Conservation (phyloP, 1,139 yeast genomes). For the Kluyveromyces sp. region DNA sequence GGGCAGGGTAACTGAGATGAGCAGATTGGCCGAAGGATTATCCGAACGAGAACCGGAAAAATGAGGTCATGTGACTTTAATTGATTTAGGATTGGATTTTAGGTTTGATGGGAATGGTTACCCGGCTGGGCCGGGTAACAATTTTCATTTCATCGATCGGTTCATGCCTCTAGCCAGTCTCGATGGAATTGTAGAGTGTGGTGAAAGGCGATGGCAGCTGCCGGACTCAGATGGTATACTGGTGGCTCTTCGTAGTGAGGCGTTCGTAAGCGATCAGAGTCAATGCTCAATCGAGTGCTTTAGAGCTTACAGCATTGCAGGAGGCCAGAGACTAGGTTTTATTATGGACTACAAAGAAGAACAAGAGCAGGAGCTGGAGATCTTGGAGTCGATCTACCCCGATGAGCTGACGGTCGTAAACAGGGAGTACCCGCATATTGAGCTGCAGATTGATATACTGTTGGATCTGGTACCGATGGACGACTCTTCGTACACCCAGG, state of each 20-base stretch:
- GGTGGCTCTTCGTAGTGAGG: too few relatives aligned
- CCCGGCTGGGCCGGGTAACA: not conserved
- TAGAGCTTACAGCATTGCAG: too few relatives aligned
- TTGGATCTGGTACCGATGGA: slow-evolving; percentile 35
- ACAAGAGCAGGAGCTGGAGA: slow-evolving; percentile 73
- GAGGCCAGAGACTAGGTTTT: not conserved
- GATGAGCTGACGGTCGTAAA: slow-evolving; percentile 55
- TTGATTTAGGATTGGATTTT: too few relatives aligned
- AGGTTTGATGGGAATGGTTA: too few relatives aligned
- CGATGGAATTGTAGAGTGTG: too few relatives aligned
- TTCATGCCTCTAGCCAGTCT: too few relatives aligned
- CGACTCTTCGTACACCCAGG: slow-evolving; percentile 46
- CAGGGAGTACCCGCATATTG: slow-evolving; percentile 23
- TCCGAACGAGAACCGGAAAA: not conserved
- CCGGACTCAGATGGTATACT: too few relatives aligned
- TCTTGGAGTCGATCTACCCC: slow-evolving; percentile 84
- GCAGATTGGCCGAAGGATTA: too few relatives aligned
- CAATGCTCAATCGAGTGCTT: too few relatives aligned
- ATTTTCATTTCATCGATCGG: not conserved
- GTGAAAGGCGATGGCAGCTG: too few relatives aligned
- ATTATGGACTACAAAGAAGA: slow-evolving; percentile 76
- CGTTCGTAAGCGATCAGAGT: too few relatives aligned
- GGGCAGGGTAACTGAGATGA: not conserved
- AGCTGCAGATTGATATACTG: slow-evolving; percentile 33
- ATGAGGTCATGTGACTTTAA: too few relatives aligned